Base-by-base conservation (phyloP, 2,329 filamentous ascomycete species). In the Cladosporium sp. region DNA sequence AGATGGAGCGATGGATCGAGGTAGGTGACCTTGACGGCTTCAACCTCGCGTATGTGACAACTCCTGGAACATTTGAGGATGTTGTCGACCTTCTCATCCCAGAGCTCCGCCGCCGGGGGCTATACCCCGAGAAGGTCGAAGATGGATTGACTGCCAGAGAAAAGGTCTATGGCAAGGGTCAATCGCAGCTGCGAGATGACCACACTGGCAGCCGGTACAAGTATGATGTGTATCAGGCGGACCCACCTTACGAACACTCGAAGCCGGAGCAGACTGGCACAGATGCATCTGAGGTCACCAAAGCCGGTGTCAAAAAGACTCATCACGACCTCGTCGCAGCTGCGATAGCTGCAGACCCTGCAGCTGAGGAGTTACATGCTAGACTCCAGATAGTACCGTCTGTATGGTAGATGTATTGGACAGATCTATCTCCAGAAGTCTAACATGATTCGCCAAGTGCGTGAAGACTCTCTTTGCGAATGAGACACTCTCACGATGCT, bases 91-190 rank as follows among this genome's bases (percentile, higher is more conserved):
- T 84, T 65, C 70, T 85, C 30, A 74, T 84, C 39, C 82, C 82
- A 0, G 83, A 84, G 70, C 69, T 84, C 66, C 73, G 80, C 62
- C 74, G 74, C 21, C 72, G 81, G 2, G 61, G 61, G 21, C 10
- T 71, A n/a, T 70, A 70, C 70, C 70, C 62, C 66, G 70, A 57
- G 70, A 77, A 64, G 66, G 73, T 8, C 69, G 75, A 48, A 49
- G 70, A 63, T 71, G 75, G 65, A 5, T 56, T 69, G 48, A 71
- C 30, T 68, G 76, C 69, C 1, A 57, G 68, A 69, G 88, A 90
- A 76, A 89, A 85, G 76, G 77, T 89, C 0, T 89, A 88, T 73
- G 86, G 87, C 0, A 80, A 79, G 67, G 88, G 87, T 0, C 87
- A 89, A 73, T 80, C 75, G 6, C 78, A 81, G 16, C 71, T 90